These are phyloP conservation scores for Amorphotheca resinae DNA, from an alignment of 495 filamentous ascomycete genomes.

Conservation along the genomic window DNA sequence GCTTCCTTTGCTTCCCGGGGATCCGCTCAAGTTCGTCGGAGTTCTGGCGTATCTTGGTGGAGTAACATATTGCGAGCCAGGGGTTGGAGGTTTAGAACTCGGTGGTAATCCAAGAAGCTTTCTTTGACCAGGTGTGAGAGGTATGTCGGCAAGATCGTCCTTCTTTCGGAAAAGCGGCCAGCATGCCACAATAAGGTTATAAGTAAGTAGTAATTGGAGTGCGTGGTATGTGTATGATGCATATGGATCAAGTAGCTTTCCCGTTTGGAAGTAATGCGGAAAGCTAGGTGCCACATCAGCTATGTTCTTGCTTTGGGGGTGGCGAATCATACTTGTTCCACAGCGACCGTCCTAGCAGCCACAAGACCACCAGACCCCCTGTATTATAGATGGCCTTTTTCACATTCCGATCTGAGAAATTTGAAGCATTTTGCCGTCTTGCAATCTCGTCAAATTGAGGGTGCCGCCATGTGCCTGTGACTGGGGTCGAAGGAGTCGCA, in stretches of 20 bases:
- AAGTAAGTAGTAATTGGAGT: conserved; percentile 45
- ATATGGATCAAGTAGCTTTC: conserved; percentile 21
- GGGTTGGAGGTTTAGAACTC: conserved; percentile 49
- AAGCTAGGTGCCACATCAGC: conserved; percentile 16
- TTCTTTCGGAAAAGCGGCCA: conserved; percentile 54
- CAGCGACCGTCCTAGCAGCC: conserved; percentile 7
- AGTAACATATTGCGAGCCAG: conserved; percentile 56
- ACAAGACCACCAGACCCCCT: conserved; percentile 37
- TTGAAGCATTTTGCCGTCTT: conserved; percentile 55
- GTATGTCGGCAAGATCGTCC: conserved; percentile 78
- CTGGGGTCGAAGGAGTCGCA: conserved; percentile 28
- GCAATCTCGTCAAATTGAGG: conserved; percentile 69
- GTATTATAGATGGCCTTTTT: conserved; percentile 52
- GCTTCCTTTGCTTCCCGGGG: conserved; percentile 32
- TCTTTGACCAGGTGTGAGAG: conserved; percentile 82
- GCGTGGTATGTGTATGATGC: conserved; percentile 24
- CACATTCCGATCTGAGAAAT: conserved; percentile 60
- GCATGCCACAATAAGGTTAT: conserved; percentile 53
- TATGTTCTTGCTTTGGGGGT: conserved; percentile 10
- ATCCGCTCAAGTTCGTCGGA: conserved; percentile 35
- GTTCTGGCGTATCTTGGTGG: conserved; percentile 80
- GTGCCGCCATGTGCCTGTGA: conserved; percentile 78
- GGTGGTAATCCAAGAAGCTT: conserved; percentile 72
- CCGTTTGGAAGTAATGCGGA: conserved; percentile 20
- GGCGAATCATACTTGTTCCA: conserved; percentile 7